These are phyloP conservation scores for Yamadazyma atmosphaerica DNA, from an alignment of 1,139 yeast genomes.

Conservation along the genomic window DNA sequence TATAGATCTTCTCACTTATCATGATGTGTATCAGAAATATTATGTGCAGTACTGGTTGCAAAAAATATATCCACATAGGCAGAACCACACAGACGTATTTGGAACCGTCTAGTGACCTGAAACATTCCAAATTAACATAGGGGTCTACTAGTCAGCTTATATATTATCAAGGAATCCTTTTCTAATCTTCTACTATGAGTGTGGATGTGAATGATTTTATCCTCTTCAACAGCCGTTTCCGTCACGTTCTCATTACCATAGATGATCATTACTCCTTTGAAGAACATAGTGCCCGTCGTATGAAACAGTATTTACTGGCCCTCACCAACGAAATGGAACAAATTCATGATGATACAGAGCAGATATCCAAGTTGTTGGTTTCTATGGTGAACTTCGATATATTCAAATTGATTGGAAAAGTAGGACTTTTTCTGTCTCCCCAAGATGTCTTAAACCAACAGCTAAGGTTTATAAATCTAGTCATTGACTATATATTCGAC, in stretches of 20 bases:
- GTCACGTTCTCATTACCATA: background rate
- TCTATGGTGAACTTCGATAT: background rate
- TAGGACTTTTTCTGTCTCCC: background rate
- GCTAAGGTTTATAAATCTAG: background rate
- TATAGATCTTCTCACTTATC: background rate
- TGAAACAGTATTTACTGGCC: background rate
- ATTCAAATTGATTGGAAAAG: background rate
- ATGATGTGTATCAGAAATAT: background rate
- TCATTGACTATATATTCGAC: background rate
- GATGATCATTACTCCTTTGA: background rate
- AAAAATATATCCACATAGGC: background rate
- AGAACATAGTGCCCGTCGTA: background rate
- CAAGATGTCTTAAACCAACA: background rate
- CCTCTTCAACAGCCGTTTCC: background rate
- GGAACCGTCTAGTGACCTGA: no score
- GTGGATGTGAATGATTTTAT: background rate
- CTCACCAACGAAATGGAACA: background rate
- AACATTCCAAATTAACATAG: no score
- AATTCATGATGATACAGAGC: background rate
- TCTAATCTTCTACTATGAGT: background rate
- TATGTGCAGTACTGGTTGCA: constrained; percentile 1
- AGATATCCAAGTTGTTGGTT: background rate
- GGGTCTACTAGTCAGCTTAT: no score
- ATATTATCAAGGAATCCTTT: no score
- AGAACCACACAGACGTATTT: background rate